A percentile compares a stretch with the other conserved stretches of the same genome.
phyloP scores from a whole-genome alignment of 352 stramenopile genomes.

The Pythium chondricola region DNA sequence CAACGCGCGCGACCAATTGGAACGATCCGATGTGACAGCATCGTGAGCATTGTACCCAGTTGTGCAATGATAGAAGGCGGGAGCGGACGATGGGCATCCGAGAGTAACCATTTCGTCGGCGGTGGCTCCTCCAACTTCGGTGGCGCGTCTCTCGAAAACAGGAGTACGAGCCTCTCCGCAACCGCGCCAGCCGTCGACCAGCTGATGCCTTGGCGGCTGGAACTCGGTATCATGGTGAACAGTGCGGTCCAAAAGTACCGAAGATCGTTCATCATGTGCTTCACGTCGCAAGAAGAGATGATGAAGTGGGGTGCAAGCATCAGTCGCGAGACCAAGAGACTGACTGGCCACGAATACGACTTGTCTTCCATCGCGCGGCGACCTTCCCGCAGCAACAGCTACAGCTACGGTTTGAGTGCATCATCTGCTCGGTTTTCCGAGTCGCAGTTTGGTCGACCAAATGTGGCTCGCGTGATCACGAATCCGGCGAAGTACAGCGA shows the following conservation, averaged over 20 bases:
- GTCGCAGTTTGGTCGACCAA: slow-evolving; percentile 44
- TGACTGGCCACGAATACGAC: slow-evolving; percentile 80
- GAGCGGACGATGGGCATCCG: not conserved
- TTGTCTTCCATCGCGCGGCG: slow-evolving; percentile 62
- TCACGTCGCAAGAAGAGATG: slow-evolving; percentile 70
- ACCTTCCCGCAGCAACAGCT: slow-evolving; percentile 58
- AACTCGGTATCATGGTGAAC: slow-evolving; percentile 62
- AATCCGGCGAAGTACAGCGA: slow-evolving; percentile 75
- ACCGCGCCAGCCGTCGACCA: slow-evolving; percentile 24
- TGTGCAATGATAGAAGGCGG: slow-evolving; percentile 35
- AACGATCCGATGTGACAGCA: slow-evolving; percentile 72
- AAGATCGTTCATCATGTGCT: slow-evolving; percentile 73
- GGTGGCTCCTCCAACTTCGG: slow-evolving; percentile 12
- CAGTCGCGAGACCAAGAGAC: slow-evolving; percentile 65
- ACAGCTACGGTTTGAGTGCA: slow-evolving; percentile 25
- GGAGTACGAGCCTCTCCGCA: not conserved
- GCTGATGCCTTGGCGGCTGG: slow-evolving; percentile 70
- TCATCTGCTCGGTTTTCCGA: slow-evolving; percentile 38
- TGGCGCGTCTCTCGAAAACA: not conserved
- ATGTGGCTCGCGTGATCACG: slow-evolving; percentile 67
- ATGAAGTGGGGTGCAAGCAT: slow-evolving; percentile 84
- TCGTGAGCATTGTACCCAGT: slow-evolving; percentile 74
- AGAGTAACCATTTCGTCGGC: slow-evolving; percentile 2
- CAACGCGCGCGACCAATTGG: slow-evolving; percentile 67
- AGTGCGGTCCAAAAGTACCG: slow-evolving; percentile 56